Percentiles rank a stretch among this genome's conserved stretches.
These are phyloP conservation scores for Phytophthora hibernalis DNA, from an alignment of 352 stramenopile genomes.

Conservation along the genomic window DNA sequence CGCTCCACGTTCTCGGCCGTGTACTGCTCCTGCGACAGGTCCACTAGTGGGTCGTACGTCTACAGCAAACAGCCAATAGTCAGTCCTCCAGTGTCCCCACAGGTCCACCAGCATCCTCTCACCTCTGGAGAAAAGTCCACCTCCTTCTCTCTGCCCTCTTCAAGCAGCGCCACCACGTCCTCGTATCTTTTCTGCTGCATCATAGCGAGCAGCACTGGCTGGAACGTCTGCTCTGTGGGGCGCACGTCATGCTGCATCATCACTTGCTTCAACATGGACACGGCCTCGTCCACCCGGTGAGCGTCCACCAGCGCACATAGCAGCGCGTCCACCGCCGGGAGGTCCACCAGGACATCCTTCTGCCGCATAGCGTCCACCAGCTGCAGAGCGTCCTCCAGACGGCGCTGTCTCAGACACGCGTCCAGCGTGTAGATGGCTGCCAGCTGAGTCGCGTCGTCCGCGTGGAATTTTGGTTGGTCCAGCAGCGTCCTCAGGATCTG, in stretches of 20 bases:
- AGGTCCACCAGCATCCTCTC: constrained; percentile 3
- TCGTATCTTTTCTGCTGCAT: constrained; percentile 61
- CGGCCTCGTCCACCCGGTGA: constrained; percentile 51
- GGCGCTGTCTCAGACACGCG: constrained; percentile 55
- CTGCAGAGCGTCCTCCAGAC: constrained; percentile 57
- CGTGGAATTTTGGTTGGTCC: constrained; percentile 35
- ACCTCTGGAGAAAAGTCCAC: constrained; percentile 68
- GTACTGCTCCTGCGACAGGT: constrained; percentile 54
- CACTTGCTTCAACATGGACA: constrained; percentile 48
- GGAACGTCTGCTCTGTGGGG: constrained; percentile 61
- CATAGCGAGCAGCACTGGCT: constrained; percentile 51
- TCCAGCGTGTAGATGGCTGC: constrained; percentile 76
- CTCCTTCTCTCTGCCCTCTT: constrained; percentile 52
- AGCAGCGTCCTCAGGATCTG: constrained; percentile 47
- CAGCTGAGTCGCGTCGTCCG: constrained; percentile 71
- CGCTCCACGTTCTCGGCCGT: constrained; percentile 46
- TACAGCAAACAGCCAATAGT: constrained; percentile 10
- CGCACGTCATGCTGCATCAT: constrained; percentile 52
- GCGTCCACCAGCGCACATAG: constrained; percentile 52
- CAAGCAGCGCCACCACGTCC: constrained; percentile 55
- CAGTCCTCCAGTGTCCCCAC: not conserved
- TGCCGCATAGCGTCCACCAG: constrained; percentile 58
- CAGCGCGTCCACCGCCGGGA: constrained; percentile 62
- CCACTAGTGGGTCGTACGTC: constrained; percentile 73
- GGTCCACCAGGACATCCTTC: constrained; percentile 57